phyloP scores from a whole-genome alignment of 768 basidiomycete species.

The Chalciporus pseudorubinellus region DNA sequence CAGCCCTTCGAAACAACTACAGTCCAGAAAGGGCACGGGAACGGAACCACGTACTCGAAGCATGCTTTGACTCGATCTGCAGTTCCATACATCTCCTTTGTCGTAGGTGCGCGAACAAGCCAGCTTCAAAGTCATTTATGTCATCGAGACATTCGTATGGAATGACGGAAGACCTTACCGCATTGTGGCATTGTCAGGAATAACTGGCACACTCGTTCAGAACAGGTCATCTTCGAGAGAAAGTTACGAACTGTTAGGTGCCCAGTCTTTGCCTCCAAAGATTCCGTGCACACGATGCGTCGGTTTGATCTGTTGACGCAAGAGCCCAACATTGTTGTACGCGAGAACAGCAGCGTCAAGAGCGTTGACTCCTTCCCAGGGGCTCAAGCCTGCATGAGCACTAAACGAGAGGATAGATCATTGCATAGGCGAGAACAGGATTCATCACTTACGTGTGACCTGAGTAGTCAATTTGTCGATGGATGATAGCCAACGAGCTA shows the following conservation, averaged over 20 bases:
- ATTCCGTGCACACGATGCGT: no score
- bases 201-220: conserved; percentile 46
- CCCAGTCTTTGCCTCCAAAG: conserved; percentile 74
- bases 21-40: not conserved
- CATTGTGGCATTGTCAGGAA: conserved; percentile 78
- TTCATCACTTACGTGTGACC: conserved; percentile 81
- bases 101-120: conserved; percentile 70
- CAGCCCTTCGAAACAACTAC: conserved; percentile 45
- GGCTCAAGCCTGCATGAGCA: conserved; percentile 74
- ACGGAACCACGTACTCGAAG: conserved; percentile 53
- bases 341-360: conserved; percentile 86
- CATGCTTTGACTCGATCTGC: no score
- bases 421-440: no score
- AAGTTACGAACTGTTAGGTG: conserved; percentile 55
- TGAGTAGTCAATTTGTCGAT: conserved; percentile 58
- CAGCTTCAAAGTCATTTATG: conserved; percentile 41
- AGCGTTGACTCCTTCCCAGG: conserved; percentile 84
- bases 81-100: conserved; percentile 56
- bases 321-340: conserved; percentile 73
- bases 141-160: not conserved
- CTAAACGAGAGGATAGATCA: conserved; percentile 32
- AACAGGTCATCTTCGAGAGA: not conserved
- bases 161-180: conserved; percentile 38
- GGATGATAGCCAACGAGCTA: conserved; percentile 60
- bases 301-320: conserved; percentile 81